Evolutionary conservation across 768 basidiomycete species (phyloP).

Genomic region (Psilocybe cyanescens): DNA sequence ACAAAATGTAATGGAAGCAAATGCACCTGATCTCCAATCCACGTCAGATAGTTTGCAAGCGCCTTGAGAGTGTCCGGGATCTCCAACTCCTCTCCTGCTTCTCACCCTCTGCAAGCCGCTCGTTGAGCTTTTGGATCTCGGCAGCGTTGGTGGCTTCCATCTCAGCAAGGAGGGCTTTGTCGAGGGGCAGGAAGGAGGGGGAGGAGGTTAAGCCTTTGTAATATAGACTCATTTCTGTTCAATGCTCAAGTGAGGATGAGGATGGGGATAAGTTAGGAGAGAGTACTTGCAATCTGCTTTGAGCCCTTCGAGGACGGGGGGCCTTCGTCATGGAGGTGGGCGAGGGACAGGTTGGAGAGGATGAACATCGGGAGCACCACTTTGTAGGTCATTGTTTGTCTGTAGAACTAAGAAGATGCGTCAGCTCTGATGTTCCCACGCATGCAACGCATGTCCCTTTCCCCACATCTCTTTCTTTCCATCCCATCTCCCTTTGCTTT

Average conservation of each 20-base stretch:
- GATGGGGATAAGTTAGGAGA: neutral
- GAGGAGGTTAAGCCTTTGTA: conserved; percentile 42
- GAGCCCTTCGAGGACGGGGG: conserved; percentile 66
- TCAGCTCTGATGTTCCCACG: conserved; percentile 38
- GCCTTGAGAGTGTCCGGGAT: conserved; percentile 87
- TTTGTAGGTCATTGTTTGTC: conserved; percentile 75
- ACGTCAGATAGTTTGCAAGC: conserved; percentile 84
- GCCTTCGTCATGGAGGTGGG: conserved; percentile 68
- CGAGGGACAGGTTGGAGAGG: conserved; percentile 65
- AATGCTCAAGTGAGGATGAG: conserved; percentile 29
- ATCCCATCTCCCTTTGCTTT: conserved; percentile 11
- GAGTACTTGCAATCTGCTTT: conserved; percentile 12
- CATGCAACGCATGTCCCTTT: conserved; percentile 33
- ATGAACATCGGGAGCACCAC: conserved; percentile 81
- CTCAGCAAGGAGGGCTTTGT: conserved; percentile 52
- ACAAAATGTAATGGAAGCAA: neutral
- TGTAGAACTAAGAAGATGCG: conserved; percentile 27
- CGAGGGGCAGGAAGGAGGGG: conserved; percentile 49
- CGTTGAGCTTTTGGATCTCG: conserved; percentile 76
- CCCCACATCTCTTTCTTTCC: conserved; percentile 17
- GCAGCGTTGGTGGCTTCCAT: conserved; percentile 75
- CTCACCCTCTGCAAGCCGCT: conserved; percentile 81
- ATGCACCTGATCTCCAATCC: conserved; percentile 81
- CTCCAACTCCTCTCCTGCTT: conserved; percentile 94
- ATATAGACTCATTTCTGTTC: conserved; percentile 55